Percentiles rank a stretch among this genome's conserved stretches.
Evolutionary conservation across 139 green algal genomes (phyloP).

Genomic region (Chlorella sp.): DNA sequence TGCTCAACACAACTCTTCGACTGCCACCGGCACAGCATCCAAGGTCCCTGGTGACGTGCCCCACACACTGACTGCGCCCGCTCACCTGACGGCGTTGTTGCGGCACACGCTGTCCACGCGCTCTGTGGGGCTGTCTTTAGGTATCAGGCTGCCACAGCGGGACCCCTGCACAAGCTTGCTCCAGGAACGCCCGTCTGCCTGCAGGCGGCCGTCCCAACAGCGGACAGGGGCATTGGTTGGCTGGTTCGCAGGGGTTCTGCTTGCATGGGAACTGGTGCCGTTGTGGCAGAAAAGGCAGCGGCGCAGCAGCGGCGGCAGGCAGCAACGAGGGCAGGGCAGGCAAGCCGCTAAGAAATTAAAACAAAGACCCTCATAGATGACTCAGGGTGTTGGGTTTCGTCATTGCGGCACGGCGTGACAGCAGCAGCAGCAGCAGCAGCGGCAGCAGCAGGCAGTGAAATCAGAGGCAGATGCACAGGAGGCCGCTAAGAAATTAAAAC

Average conservation of each 20-base stretch:
- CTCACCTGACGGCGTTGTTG: constrained; percentile 24
- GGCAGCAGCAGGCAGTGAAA: not conserved
- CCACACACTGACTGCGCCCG: no score
- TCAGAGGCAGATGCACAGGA: no score
- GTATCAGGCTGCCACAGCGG: constrained; percentile 24
- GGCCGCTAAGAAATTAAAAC: no score
- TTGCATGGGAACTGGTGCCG: no score
- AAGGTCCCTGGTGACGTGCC: no score
- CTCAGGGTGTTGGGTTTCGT: not conserved
- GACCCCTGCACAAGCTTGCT: constrained; percentile 27
- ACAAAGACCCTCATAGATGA: no score
- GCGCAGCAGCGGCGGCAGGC: not conserved
- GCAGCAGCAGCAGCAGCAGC: not conserved
- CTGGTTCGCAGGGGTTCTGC: not conserved
- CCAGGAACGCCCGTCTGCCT: constrained; percentile 24
- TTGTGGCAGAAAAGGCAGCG: not conserved
- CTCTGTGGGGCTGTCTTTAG: constrained; percentile 2
- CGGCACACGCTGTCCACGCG: constrained; percentile 5
- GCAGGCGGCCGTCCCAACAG: not conserved
- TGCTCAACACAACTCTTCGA: no score
- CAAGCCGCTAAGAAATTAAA: not conserved
- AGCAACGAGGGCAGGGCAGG: not conserved
- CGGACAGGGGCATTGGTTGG: not conserved
- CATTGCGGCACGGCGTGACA: not conserved
- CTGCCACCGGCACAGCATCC: no score